Conservation (phyloP, 2,329 filamentous ascomycete genomes). For the Phaeosphaeriaceae sp. region DNA sequence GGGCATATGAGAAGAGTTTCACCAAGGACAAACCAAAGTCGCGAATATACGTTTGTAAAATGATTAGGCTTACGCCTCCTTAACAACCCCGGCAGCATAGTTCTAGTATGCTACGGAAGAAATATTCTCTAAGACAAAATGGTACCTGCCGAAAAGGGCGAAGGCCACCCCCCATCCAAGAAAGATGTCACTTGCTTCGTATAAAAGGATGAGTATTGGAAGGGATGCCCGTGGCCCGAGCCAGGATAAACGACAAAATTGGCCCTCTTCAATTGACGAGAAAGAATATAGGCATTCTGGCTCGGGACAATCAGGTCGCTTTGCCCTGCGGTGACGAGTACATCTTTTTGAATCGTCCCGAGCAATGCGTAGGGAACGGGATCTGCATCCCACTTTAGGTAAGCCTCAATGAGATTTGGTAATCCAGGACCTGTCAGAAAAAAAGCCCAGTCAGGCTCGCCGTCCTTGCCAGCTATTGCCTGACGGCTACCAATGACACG, state of each 20-base stretch:
- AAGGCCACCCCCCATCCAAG: slow-evolving; percentile 2
- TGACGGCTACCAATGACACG: background rate
- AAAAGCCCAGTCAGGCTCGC: background rate
- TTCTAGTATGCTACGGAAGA: too few species aligned
- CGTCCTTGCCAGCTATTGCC: background rate
- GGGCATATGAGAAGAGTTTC: too few species aligned
- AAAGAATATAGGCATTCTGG: slow-evolving; percentile 18
- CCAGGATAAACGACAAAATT: slow-evolving; percentile 24
- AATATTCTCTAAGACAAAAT: background rate
- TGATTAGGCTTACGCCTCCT: too few species aligned
- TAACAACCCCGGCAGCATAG: too few species aligned
- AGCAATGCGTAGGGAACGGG: background rate
- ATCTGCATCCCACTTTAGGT: background rate
- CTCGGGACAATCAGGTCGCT: slow-evolving; percentile 23
- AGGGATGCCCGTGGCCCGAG: slow-evolving; percentile 28
- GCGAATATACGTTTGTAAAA: too few species aligned
- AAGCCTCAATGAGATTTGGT: background rate
- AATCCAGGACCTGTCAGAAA: background rate
- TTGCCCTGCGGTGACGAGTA: slow-evolving; percentile 35
- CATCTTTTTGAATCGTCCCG: slow-evolving; percentile 32
- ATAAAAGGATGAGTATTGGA: slow-evolving; percentile 22
- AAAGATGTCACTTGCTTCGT: slow-evolving; percentile 17
- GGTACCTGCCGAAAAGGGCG: background rate
- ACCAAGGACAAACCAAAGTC: too few species aligned
- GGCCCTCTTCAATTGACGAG: slow-evolving; percentile 16